Base-by-base conservation (phyloP, 305 asterid species). In the Solanum aculeatissimum region DNA sequence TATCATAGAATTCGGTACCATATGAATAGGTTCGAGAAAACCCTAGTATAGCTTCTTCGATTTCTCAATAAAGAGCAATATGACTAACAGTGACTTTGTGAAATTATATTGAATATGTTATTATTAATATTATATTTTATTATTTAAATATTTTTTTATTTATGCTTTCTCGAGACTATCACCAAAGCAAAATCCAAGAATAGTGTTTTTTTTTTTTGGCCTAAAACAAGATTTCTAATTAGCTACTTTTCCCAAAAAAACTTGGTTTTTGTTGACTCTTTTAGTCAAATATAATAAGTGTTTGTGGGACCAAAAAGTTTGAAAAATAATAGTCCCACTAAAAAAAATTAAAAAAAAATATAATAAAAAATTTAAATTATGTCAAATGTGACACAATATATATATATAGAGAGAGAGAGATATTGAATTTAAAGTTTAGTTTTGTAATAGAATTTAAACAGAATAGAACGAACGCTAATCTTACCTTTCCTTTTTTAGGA, bases 151-250 rank as follows among this genome's bases (percentile, higher is more conserved):
- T 6, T 35, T 32, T 79, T 51, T 71, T 45, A 4, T 53, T 55
- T 77, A 23, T 27, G 80, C 27, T 83, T 27, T 83, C 79, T 88
- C 91, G 93, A 87, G 92, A 86, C 91, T 84, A 45, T 25, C 82
- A 87, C 88, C 88, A 83, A 71, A 40, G 58, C 70, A 70, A 86
- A 25, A 19, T 66, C 51, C 78, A 40, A 53, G 80, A 75, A 65
- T 75, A 80, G 16, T 58, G 86, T 83, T 86, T 74, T 74, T 49
- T 83, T 86, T 74, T 74, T 49, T 42, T 84, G 91, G 86, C 86
- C 86, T 86, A 87, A 89, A 82, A 54, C 83, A 40, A 27, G 51
- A n/a, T 82, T 21, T 11, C 54, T 81, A 81, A 58, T 81, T 81
- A 60, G 74, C 19, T 62, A 4, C 43, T 81, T 60, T 81, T 81